A percentile compares a stretch with the other conserved stretches of the same genome.
Evolutionary conservation across 2,329 filamentous ascomycete genomes (phyloP).

Genomic region (Lizonia empirigonia): DNA sequence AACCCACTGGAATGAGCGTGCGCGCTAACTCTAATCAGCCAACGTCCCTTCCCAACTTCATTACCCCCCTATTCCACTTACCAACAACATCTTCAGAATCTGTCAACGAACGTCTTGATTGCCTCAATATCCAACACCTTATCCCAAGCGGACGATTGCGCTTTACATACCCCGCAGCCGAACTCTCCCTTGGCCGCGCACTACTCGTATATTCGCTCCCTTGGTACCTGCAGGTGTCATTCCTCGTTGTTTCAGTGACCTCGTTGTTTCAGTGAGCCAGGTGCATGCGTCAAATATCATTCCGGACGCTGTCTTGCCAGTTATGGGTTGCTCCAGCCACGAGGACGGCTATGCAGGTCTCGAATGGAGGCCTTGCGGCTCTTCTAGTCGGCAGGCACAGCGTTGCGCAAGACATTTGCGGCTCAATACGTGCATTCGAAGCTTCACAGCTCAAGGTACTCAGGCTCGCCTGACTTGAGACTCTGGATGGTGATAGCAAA

Average conservation of each 20-base stretch:
- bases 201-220: conserved; percentile 7
- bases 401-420: conserved; percentile 11
- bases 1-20: conserved; percentile 16
- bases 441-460: neutral
- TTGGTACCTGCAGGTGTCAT: conserved; percentile 21
- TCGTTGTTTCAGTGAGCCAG: conserved; percentile 10
- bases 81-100: conserved; percentile 19
- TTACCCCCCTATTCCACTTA: conserved; percentile 1
- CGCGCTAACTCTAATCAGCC: conserved; percentile 15
- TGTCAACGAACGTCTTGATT: conserved; percentile 5
- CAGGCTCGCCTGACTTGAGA: neutral
- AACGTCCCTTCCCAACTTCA: neutral
- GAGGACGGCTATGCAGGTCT: conserved; percentile 15
- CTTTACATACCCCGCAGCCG: conserved; percentile 12
- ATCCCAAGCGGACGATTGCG: conserved; percentile 1
- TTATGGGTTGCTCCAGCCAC: conserved; percentile 11
- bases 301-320: conserved; percentile 17
- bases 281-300: conserved; percentile 18
- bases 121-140: conserved; percentile 1
- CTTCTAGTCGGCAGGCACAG: conserved; percentile 1
- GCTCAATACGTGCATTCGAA: conserved; percentile 11
- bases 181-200: conserved; percentile 19
- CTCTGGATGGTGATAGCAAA: neutral
- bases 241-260: conserved; percentile 17
- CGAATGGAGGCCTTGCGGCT: conserved; percentile 9